Evolutionary conservation across 2,329 filamentous ascomycete species (phyloP).

Genomic region (Dryadomyces sulphureus): DNA sequence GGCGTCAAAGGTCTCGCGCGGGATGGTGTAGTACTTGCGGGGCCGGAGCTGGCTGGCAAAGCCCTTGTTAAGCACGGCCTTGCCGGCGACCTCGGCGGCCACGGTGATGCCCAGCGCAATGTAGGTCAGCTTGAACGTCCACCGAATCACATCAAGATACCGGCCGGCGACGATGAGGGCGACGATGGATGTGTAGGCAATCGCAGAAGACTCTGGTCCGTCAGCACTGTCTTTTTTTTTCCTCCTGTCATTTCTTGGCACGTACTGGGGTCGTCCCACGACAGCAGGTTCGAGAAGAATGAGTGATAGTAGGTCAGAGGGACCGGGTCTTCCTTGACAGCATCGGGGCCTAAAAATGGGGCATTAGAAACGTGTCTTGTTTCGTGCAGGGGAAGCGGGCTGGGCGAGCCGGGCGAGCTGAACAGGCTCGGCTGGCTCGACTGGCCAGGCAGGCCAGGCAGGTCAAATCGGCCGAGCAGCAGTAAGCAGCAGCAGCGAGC

Average conservation of each 20-base stretch:
- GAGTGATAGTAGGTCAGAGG: constrained; percentile 56
- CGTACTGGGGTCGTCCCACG: constrained; percentile 54
- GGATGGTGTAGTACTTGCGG: constrained; percentile 51
- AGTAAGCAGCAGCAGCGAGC: too few relatives aligned
- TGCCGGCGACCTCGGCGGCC: constrained; percentile 45
- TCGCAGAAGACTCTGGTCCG: constrained; percentile 42
- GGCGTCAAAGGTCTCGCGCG: constrained; percentile 44
- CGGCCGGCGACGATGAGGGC: constrained; percentile 45
- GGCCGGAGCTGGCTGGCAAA: constrained; percentile 52
- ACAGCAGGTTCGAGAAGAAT: constrained; percentile 53
- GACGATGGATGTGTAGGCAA: constrained; percentile 46
- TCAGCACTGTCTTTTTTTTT: not conserved
- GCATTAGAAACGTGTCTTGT: not conserved
- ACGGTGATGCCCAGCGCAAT: constrained; percentile 46
- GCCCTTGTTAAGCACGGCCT: constrained; percentile 44
- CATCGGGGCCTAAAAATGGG: not conserved
- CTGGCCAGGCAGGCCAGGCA: not conserved
- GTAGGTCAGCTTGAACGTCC: constrained; percentile 50
- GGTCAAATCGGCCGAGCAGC: too few relatives aligned
- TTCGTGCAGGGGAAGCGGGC: too few relatives aligned
- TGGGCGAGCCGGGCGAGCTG: not conserved
- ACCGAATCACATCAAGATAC: constrained; percentile 53
- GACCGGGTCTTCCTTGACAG: not conserved
- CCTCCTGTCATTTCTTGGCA: constrained; percentile 7
- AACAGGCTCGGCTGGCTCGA: too few relatives aligned